Evolutionary conservation across 352 stramenopile species (phyloP), one percentile per base, ranked within the genome.

Genomic region (Pythium aphanidermatum): DNA sequence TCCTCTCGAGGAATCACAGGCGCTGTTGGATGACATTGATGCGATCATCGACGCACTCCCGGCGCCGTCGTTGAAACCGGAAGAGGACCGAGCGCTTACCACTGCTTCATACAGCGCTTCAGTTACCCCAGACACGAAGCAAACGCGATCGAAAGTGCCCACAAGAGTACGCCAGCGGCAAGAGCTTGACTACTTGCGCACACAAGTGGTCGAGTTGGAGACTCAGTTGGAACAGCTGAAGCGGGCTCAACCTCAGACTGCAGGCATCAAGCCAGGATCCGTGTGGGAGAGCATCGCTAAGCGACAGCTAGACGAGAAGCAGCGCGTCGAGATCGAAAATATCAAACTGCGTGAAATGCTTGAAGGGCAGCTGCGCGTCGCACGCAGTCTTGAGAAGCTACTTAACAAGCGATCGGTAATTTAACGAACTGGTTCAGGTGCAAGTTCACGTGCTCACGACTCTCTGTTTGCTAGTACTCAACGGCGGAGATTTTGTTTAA

Each of bases 241-340:
- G 33, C 35, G 36, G 27, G 7, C 8, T 1, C 25, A n/a, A 4
- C n/a, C n/a, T n/a, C 20, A 21, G 17, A n/a, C 24, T 23, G 17
- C 12, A 9, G 16, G 16, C 12, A 10, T 10, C 5, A 42, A 21
- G 16, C 12, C 6, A 13, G 2, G 14, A 32, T 32, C 38, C 13
- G 17, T 46, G 14, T 80, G 68, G 68, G 57, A 66, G 39, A 44
- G 45, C 0, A 72, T 70, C n/a, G 67, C 68, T 3, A 68, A 63
- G 47, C 48, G 58, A 2, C 67, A 78, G 36, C 45, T 49, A 17
- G 57, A 66, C 13, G 62, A 64, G 26, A 65, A 63, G 31, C 38
- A 56, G 2, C 65, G 63, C 29, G 52, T 65, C 2, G 58, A 69
- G 16, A 43, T 75, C 34, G 62, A 82, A 46, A 82, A 82, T 36